Evolutionary conservation across 2,329 filamentous ascomycete species (phyloP), one percentile per base, ranked within the genome.

Genomic region (Botrytis galanthina): DNA sequence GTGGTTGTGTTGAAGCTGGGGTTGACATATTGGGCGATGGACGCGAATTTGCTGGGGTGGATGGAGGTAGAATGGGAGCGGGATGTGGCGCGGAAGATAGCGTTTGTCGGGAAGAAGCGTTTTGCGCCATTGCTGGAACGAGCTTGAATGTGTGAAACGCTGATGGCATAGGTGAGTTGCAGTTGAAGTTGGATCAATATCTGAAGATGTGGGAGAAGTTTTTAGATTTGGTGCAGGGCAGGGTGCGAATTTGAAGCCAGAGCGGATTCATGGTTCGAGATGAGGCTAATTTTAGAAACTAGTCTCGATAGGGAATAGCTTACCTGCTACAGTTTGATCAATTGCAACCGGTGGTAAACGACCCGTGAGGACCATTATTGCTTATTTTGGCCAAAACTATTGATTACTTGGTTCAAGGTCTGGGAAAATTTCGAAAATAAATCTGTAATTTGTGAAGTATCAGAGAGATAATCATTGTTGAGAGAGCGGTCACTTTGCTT

Each of bases 121-220:
- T 78, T 29, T 76, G 75, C 35, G 78, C 74, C 70, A 79, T 77
- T 78, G 79, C 80, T 76, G 79, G 77, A 61, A 79, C 76, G 35
- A 80, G 76, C 75, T 80, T 81, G 70, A 80, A 80, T 54, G 79
- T 80, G 71, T 80, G 78, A 57, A 79, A 80, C 32, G 78, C 76
- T 54, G 79, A 77, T 75, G 76, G 76, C 79, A 73, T 73, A 63
- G 26, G 66, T 73, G 46, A 35, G 48, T 69, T 69, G 48, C 54
- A 39, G 64, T 67, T 67, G n/a, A 57, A 69, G 63, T 51, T 62
- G 59, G 29, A 42, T 29, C 29, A 35, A 46, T 37, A n/a, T n/a
- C 14, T 42, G 29, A 39, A n/a, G n/a, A 48, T n/a, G 39, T 57
- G 66, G 51, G 48, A 69, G 66, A 69, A 69, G 66, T 57, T 69